These are phyloP conservation scores for Juglanconis oblonga DNA, from an alignment of 2,329 filamentous ascomycete genomes.

Conservation along the genomic window DNA sequence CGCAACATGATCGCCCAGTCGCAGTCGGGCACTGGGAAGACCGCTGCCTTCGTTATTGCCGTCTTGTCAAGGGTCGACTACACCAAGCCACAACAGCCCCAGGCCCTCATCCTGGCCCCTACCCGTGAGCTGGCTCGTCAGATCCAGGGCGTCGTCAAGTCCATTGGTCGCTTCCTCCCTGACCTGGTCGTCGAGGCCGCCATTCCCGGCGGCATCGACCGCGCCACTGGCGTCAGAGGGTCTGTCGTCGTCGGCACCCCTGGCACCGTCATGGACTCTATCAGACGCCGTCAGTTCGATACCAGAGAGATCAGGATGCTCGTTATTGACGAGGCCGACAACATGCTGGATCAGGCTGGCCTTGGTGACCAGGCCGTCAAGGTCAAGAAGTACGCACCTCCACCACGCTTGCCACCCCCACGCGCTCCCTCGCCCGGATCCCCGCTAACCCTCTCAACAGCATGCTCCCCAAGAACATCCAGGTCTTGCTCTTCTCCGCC, in stretches of 20 bases:
- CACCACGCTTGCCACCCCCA: background rate
- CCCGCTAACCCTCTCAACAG: slow-evolving; percentile 37
- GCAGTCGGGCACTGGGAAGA: slow-evolving; percentile 98
- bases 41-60: slow-evolving; percentile 91
- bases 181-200: slow-evolving; percentile 75
- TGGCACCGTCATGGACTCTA: slow-evolving; percentile 85
- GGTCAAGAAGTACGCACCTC: slow-evolving; percentile 73
- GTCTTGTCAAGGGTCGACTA: slow-evolving; percentile 85
- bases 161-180: slow-evolving; percentile 81
- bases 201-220: slow-evolving; percentile 72
- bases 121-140: slow-evolving; percentile 93
- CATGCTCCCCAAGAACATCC: slow-evolving; percentile 69
- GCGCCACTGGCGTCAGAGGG: slow-evolving; percentile 66
- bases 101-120: slow-evolving; percentile 85
- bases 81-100: slow-evolving; percentile 63
- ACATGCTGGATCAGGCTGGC: slow-evolving; percentile 96
- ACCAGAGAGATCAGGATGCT: slow-evolving; percentile 71
- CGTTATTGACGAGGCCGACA: slow-evolving; percentile 95
- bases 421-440: slow-evolving; percentile 3
- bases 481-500: slow-evolving; percentile 92
- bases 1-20: slow-evolving; percentile 96
- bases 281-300: slow-evolving; percentile 74
- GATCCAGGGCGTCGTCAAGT: slow-evolving; percentile 79
- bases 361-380: slow-evolving; percentile 92
- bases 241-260: slow-evolving; percentile 91